Percentiles rank a stretch among this genome's conserved stretches.
Conservation (phyloP, 2,329 filamentous ascomycete genomes). For the Stachybotrys elegans region DNA sequence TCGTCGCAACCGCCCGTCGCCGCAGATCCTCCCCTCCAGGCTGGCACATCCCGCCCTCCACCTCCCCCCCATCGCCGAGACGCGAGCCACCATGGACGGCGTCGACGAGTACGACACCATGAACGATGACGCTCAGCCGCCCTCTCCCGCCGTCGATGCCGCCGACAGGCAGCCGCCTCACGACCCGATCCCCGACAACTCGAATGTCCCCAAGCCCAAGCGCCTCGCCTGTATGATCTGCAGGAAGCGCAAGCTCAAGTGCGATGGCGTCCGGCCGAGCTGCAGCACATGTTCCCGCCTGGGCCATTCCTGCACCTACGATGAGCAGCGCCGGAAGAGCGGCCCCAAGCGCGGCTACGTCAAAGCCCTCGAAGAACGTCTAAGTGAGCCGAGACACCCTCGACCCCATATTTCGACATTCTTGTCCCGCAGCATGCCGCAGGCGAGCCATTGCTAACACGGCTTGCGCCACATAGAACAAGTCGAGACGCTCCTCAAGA, state of each 20-base stretch:
- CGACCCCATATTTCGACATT: no score
- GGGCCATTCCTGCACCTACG: constrained; percentile 82
- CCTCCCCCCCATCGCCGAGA: no score
- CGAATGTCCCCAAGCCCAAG: constrained; percentile 72
- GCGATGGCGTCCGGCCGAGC: constrained; percentile 77
- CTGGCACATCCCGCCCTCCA: background rate
- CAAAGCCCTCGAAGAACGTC: constrained; percentile 84
- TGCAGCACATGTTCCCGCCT: constrained; percentile 87
- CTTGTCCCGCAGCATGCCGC: no score
- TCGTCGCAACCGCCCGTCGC: background rate
- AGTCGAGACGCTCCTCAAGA: constrained; percentile 86
- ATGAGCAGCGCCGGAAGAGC: constrained; percentile 90
- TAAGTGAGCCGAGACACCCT: constrained; percentile 65
- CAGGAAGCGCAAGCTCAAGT: constrained; percentile 85
- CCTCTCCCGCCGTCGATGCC: constrained; percentile 21
- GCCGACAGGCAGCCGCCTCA: constrained; percentile 29
- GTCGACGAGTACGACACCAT: background rate
- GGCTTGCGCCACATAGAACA: constrained; percentile 49
- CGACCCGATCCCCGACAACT: constrained; percentile 44
- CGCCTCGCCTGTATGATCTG: constrained; percentile 93
- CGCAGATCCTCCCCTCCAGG: background rate
- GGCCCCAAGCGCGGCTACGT: constrained; percentile 93
- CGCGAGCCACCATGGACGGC: background rate
- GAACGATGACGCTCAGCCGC: background rate
- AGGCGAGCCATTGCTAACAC: constrained; percentile 30